Percentiles rank a stretch among this genome's conserved stretches.
These are phyloP conservation scores for Auriscalpium vulgare DNA, from an alignment of 768 basidiomycete species.

Conservation along the genomic window DNA sequence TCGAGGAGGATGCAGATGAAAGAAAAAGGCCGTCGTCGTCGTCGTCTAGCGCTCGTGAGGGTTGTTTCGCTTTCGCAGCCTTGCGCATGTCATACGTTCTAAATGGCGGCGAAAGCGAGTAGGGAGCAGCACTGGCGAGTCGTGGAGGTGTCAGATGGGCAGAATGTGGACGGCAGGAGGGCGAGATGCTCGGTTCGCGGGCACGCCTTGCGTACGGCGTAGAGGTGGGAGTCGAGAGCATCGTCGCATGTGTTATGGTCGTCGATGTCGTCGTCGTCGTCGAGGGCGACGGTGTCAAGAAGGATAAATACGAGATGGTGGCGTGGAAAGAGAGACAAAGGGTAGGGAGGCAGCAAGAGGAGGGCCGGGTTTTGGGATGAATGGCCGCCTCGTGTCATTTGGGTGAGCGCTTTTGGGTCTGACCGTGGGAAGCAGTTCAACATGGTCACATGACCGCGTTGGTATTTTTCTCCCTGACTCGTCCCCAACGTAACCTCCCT, in stretches of 20 bases:
- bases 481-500: no score
- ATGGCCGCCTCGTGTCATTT: not conserved
- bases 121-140: not conserved
- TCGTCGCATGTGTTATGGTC: not conserved
- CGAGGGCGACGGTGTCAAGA: not conserved
- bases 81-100: not conserved
- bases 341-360: not conserved
- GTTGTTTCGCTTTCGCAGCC: not conserved
- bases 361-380: not conserved
- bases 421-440: slow-evolving; percentile 13
- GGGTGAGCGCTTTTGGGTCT: not conserved
- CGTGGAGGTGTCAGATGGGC: not conserved
- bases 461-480: no score
- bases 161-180: not conserved
- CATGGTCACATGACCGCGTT: slow-evolving; percentile 12
- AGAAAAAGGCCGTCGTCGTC: slow-evolving; percentile 13
- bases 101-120: not conserved
- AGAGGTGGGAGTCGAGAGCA: not conserved
- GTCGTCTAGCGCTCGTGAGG: slow-evolving; percentile 10
- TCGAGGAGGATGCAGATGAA: slow-evolving; percentile 1
- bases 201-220: not conserved
- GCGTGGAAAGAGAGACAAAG: not conserved
- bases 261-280: not conserved
- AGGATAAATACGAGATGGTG: not conserved
- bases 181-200: not conserved